Percentiles rank a stretch among this genome's conserved stretches.
phyloP scores from a whole-genome alignment of 1,284 basidiomycete species.

The Lentinula novae-zelandiae region DNA sequence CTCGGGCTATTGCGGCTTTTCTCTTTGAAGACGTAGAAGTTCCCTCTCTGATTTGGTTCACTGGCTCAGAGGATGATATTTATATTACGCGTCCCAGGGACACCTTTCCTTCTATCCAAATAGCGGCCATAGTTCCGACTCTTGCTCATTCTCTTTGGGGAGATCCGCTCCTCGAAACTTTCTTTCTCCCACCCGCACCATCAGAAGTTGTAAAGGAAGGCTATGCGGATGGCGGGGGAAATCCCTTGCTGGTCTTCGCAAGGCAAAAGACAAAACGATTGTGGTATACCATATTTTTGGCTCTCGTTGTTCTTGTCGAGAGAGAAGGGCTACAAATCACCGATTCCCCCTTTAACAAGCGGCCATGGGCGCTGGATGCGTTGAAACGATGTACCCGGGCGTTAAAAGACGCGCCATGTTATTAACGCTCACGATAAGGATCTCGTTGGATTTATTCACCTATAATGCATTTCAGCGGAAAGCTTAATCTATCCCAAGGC shows the following conservation, averaged over 20 bases:
- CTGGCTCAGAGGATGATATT: constrained; percentile 51
- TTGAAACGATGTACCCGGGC: constrained; percentile 33
- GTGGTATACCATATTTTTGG: constrained; percentile 70
- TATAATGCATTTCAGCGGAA: no score
- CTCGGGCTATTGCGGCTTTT: constrained; percentile 67
- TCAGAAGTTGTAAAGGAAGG: constrained; percentile 44
- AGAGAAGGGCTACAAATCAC: constrained; percentile 13
- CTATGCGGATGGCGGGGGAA: constrained; percentile 45
- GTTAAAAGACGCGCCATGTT: constrained; percentile 47
- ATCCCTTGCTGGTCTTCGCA: constrained; percentile 43
- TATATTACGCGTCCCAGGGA: constrained; percentile 31
- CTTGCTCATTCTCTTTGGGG: constrained; percentile 65
- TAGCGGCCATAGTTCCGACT: constrained; percentile 46
- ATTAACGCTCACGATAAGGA: constrained; percentile 16
- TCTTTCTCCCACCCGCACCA: constrained; percentile 49
- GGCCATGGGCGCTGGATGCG: constrained; percentile 39
- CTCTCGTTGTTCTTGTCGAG: constrained; percentile 46
- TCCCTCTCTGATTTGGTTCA: constrained; percentile 60
- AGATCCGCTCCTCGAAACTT: constrained; percentile 64
- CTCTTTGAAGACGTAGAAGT: constrained; percentile 73
- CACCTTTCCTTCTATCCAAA: constrained; percentile 21
- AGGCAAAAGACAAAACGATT: constrained; percentile 63
- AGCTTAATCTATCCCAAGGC: no score
- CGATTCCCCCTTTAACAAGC: constrained; percentile 23
- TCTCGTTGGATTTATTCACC: no score